Evolutionary conservation across 2,329 filamentous ascomycete genomes (phyloP).

Genomic region (Hymenotorrendiella dingleyae): DNA sequence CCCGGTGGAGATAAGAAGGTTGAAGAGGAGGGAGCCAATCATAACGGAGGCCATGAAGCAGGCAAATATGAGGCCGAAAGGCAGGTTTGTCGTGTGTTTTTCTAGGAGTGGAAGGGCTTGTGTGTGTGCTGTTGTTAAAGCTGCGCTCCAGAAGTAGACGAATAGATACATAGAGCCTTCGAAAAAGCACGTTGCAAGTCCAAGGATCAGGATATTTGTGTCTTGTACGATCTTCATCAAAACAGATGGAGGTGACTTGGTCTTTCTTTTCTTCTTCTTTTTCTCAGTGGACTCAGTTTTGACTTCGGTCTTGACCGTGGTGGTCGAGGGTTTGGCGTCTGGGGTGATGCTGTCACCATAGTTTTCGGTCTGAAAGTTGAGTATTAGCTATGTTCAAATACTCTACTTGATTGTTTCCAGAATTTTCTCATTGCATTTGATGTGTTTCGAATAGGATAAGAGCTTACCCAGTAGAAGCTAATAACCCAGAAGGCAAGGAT

Average conservation of each 20-base stretch:
- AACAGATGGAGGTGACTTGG: conserved; percentile 13
- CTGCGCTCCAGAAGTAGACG: conserved; percentile 56
- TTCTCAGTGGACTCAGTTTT: too few species aligned
- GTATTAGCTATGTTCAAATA: neutral
- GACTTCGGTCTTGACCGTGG: neutral
- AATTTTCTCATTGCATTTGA: neutral
- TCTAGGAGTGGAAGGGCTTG: too few species aligned
- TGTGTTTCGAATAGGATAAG: neutral
- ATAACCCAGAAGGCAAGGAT: conserved; percentile 41
- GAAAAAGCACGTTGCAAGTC: conserved; percentile 49
- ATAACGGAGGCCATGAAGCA: conserved; percentile 55
- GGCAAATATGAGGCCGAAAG: conserved; percentile 48
- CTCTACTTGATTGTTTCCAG: neutral
- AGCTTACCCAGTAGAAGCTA: conserved; percentile 42
- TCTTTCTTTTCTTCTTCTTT: too few species aligned
- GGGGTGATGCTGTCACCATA: conserved; percentile 34
- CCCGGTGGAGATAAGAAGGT: conserved; percentile 27
- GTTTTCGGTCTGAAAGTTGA: conserved; percentile 40
- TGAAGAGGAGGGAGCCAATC: conserved; percentile 51
- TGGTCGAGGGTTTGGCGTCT: conserved; percentile 7
- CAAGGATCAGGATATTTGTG: conserved; percentile 44
- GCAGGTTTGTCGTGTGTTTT: conserved; percentile 37
- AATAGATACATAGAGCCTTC: conserved; percentile 59
- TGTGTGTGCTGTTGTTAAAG: conserved; percentile 40
- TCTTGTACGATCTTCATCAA: conserved; percentile 31